A percentile compares a stretch with the other conserved stretches of the same genome.
phyloP scores from a whole-genome alignment of 371 early-diverging fungal species.

The Mortierella polycephala region DNA sequence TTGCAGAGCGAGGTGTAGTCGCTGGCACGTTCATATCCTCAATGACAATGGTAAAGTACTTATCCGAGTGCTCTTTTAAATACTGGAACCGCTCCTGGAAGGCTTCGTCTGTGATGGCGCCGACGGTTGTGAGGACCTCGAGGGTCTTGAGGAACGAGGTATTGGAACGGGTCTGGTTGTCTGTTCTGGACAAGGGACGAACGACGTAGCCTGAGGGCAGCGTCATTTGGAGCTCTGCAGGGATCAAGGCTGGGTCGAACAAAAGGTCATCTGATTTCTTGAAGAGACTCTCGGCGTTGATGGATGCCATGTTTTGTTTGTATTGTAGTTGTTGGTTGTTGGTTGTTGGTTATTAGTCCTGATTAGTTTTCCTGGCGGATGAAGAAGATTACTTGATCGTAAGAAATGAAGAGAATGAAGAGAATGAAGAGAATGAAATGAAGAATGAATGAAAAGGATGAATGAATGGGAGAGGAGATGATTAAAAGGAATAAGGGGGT shows the following conservation, averaged over 20 bases:
- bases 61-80: slow-evolving; percentile 47
- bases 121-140: slow-evolving; percentile 52
- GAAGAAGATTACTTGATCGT: slow-evolving; percentile 1
- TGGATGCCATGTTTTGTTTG: slow-evolving; percentile 12
- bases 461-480: not conserved
- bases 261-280: slow-evolving; percentile 59
- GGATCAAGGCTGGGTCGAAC: slow-evolving; percentile 81
- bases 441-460: not conserved
- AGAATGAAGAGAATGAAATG: not conserved
- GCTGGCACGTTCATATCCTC: slow-evolving; percentile 67
- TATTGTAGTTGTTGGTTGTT: not conserved
- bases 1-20: slow-evolving; percentile 24
- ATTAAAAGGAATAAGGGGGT: not conserved
- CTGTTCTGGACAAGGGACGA: slow-evolving; percentile 83
- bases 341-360: not conserved
- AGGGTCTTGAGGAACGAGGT: slow-evolving; percentile 61
- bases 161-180: slow-evolving; percentile 73
- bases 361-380: not conserved
- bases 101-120: slow-evolving; percentile 32
- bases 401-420: slow-evolving; percentile 8
- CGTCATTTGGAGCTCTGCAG: slow-evolving; percentile 72
- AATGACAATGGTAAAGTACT: slow-evolving; percentile 89
- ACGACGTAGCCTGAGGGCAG: slow-evolving; percentile 85
- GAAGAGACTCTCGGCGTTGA: slow-evolving; percentile 34
- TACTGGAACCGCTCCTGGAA: slow-evolving; percentile 43